Evolutionary conservation across 768 basidiomycete genomes (phyloP), one percentile per base, ranked within the genome.

Genomic region (Epithele typhae): DNA sequence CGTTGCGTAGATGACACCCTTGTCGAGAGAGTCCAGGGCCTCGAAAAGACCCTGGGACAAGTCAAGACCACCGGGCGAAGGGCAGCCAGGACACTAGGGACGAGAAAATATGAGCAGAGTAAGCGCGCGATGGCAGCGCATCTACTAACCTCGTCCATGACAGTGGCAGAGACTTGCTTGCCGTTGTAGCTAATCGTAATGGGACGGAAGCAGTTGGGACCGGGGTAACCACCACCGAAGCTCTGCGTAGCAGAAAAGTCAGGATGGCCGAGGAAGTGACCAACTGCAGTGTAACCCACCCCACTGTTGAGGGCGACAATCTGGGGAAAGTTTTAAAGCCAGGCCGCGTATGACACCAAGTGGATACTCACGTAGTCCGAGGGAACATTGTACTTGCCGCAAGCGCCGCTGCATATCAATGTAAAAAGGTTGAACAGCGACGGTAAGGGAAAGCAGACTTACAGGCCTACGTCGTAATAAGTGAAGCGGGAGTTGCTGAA

Each of bases 81-180:
- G 78, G 60, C 88, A 91, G 17, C 74, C 76, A 37, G 79, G 78
- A 60, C 87, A 88, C 78, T 85, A 51, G n/a, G 18, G 30, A 11
- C 9, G 11, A 22, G 12, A 18, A 38, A 5, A 47, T 15, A 18
- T 35, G 23, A 36, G 42, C 21, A 10, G 35, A 7, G 23, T 18
- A 30, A 30, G 27, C 14, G 8, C 8, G 14, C 8, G 14, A 30
- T 7, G 14, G 14, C 27, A 30, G 27, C 8, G 27, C 27, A 14
- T 14, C 27, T n/a, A 40, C 58, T 52, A 40, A 82, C 84, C 78
- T 75, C 64, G 62, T 90, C 87, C 66, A 73, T 71, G 56, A 91
- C 78, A 1, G 53, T 63, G 4, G 87, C 87, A 1, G 45, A 45
- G 10, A 79, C 68, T 1, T 77, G 76, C 60, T 79, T 81, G 47